Percentiles rank a stretch among this genome's conserved stretches.
These are phyloP conservation scores for Saccharomyces hybrid DNA, from an alignment of 1,139 yeast species.

Conservation along the genomic window DNA sequence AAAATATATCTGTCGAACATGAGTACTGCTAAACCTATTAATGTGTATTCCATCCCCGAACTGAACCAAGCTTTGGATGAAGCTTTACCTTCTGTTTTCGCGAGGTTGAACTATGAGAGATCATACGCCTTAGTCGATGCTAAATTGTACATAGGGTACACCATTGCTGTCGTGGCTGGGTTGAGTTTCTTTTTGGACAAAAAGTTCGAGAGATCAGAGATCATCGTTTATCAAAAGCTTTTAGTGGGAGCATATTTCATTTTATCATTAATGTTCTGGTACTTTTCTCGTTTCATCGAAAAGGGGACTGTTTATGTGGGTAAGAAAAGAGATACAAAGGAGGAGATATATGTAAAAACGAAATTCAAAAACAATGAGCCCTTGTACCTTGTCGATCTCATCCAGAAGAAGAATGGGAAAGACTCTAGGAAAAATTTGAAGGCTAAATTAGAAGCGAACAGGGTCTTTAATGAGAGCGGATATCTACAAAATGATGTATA, in stretches of 20 bases:
- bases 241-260: constrained; percentile 45
- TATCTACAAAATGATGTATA: constrained; percentile 24
- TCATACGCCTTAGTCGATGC: constrained; percentile 50
- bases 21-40: constrained; percentile 28
- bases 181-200: constrained; percentile 61
- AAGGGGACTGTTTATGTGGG: constrained; percentile 60
- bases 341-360: constrained; percentile 16
- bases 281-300: constrained; percentile 44
- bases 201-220: constrained; percentile 39
- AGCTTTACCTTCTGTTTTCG: constrained; percentile 35
- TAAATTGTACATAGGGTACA: constrained; percentile 62
- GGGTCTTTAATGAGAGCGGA: constrained; percentile 28
- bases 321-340: constrained; percentile 20
- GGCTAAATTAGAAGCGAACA: constrained; percentile 19
- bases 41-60: constrained; percentile 30
- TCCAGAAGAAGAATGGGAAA: constrained; percentile 1
- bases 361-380: constrained; percentile 18
- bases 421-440: constrained; percentile 6
- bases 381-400: constrained; percentile 16
- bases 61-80: constrained; percentile 26
- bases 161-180: constrained; percentile 61
- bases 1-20: background rate
- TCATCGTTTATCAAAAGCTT: constrained; percentile 38
- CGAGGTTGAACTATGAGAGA: constrained; percentile 55
- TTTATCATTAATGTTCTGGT: constrained; percentile 42